Evolutionary conservation across 1,284 basidiomycete genomes (phyloP).

Genomic region (Heliocybe sulcata): DNA sequence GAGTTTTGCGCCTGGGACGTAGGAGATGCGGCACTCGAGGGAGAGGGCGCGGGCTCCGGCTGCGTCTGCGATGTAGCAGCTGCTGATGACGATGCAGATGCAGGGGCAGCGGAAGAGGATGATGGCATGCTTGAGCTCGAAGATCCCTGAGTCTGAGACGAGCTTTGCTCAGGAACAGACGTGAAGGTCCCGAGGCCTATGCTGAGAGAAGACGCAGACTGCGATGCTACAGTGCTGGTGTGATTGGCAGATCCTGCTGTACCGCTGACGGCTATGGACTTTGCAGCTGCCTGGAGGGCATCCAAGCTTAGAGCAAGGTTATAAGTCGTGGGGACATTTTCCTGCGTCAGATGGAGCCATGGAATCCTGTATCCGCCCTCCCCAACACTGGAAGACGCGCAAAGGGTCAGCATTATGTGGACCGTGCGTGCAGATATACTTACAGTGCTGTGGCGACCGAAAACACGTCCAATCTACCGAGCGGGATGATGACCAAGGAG

Average conservation of each 20-base stretch:
- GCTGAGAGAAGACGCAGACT: not conserved
- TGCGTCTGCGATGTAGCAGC: not conserved
- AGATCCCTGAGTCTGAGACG: not conserved
- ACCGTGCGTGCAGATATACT: slow-evolving; percentile 9
- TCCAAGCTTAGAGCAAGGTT: slow-evolving; percentile 12
- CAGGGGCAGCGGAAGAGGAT: not conserved
- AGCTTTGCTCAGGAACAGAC: not conserved
- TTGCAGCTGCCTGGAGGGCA: not conserved
- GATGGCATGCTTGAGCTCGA: not conserved
- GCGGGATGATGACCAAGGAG: slow-evolving; percentile 48
- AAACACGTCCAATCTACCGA: slow-evolving; percentile 44
- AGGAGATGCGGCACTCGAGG: not conserved
- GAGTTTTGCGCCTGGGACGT: not conserved
- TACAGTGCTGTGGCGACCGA: slow-evolving; percentile 38
- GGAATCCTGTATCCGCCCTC: slow-evolving; percentile 46
- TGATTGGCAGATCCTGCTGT: not conserved
- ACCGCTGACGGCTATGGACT: not conserved
- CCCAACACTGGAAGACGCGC: slow-evolving; percentile 26
- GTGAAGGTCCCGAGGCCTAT: not conserved
- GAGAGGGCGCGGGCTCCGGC: not conserved
- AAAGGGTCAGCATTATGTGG: not conserved
- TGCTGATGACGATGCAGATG: not conserved
- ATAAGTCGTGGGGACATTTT: slow-evolving; percentile 38
- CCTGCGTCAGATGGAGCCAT: slow-evolving; percentile 47
- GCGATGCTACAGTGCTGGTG: not conserved